phyloP scores from a whole-genome alignment of 2,329 filamentous ascomycete species.

The Penicillium nordicum region DNA sequence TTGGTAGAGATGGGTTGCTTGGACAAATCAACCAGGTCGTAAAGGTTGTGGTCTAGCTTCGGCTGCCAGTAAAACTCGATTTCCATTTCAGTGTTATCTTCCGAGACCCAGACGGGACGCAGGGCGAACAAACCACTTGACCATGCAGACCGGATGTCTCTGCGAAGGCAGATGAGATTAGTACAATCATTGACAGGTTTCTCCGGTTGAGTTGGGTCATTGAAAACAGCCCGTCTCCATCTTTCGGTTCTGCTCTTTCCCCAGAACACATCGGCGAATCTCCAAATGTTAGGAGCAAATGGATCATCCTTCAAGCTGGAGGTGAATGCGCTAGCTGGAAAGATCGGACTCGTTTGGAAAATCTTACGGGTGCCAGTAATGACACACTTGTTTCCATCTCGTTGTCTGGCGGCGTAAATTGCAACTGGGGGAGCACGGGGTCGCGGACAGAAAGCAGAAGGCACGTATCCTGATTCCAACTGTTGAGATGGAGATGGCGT shows the following conservation, averaged over 20 bases:
- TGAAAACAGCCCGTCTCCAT: constrained; percentile 5
- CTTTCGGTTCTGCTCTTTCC: not conserved
- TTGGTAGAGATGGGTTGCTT: not conserved
- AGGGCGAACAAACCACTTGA: constrained; percentile 4
- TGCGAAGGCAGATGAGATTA: constrained; percentile 11
- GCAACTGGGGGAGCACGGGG: not conserved
- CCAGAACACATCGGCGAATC: constrained; percentile 7
- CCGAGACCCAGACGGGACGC: constrained; percentile 1
- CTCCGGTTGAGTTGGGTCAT: not conserved
- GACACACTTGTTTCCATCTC: constrained; percentile 7
- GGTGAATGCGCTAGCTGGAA: not conserved
- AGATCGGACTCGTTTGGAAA: not conserved
- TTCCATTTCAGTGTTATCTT: not conserved
- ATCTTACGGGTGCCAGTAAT: constrained; percentile 5
- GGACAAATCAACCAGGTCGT: not conserved
- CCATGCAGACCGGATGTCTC: constrained; percentile 6
- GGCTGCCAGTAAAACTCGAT: constrained; percentile 14
- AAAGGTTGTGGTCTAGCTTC: not conserved
- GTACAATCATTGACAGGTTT: not conserved
- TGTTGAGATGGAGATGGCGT: not conserved
- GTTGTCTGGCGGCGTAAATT: constrained; percentile 1
- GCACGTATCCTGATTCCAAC: not conserved
- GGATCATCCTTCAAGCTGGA: not conserved
- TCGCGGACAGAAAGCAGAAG: not conserved
- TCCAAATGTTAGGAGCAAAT: not conserved